A percentile compares a stretch with the other conserved stretches of the same genome.
Evolutionary conservation across 192 early-diverging fungal genomes (phyloP).

Genomic region (Coemansia aciculifera): DNA sequence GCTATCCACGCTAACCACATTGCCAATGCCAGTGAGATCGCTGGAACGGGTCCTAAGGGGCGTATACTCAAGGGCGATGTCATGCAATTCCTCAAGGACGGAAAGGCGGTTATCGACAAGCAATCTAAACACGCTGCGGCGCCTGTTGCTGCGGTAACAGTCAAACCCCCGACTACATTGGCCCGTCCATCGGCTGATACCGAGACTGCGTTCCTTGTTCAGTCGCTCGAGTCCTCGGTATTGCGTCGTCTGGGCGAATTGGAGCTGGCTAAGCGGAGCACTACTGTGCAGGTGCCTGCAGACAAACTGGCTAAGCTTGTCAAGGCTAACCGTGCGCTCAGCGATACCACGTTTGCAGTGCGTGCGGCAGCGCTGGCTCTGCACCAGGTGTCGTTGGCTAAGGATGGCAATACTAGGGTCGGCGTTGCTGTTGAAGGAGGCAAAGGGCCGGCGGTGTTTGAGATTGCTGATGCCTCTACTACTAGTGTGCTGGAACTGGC

Average conservation of each 20-base stretch:
- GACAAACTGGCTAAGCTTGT: conserved; percentile 30
- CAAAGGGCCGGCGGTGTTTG: conserved; percentile 24
- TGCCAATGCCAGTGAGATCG: conserved; percentile 44
- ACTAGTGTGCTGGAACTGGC: conserved; percentile 33
- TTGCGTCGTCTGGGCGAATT: conserved; percentile 41
- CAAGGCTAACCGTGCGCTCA: conserved; percentile 27
- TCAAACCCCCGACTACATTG: neutral
- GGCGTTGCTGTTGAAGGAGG: conserved; percentile 62
- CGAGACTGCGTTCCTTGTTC: conserved; percentile 44
- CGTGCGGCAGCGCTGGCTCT: conserved; percentile 45
- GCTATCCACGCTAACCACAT: conserved; percentile 53
- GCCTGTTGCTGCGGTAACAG: neutral
- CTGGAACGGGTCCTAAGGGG: conserved; percentile 66
- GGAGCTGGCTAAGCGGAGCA: conserved; percentile 42
- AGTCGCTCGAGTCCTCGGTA: conserved; percentile 46
- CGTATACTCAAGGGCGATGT: conserved; percentile 78
- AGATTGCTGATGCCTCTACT: conserved; percentile 30
- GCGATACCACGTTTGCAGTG: conserved; percentile 23
- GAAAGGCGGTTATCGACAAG: conserved; percentile 57
- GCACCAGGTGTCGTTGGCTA: conserved; percentile 45
- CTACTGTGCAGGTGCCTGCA: conserved; percentile 36
- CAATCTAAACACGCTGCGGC: conserved; percentile 5
- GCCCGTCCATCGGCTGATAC: conserved; percentile 18
- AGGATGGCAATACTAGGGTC: conserved; percentile 59
- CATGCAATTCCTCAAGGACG: conserved; percentile 58